A percentile compares a stretch with the other conserved stretches of the same genome.
Evolutionary conservation across 192 early-diverging fungal species (phyloP).

Genomic region (Oehlia diaphana): DNA sequence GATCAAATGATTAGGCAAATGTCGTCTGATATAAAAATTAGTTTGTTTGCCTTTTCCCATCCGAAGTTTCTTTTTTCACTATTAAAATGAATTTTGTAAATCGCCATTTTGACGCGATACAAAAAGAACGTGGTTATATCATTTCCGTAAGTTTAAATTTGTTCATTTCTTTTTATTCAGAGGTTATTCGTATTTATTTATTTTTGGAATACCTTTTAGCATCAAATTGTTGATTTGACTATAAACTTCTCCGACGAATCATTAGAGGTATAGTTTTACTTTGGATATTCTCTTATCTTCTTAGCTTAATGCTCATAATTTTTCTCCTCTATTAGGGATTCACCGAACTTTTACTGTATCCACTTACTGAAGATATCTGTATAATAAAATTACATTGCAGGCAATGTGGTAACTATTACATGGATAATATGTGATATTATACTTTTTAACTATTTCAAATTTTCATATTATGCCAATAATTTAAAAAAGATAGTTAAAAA

Average conservation of each 20-base stretch:
- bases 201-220: not conserved
- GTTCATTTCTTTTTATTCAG: too few relatives aligned
- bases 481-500: not conserved
- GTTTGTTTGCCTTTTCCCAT: too few relatives aligned
- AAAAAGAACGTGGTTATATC: not conserved
- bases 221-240: not conserved
- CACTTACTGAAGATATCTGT: constrained; percentile 6
- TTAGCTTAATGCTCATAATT: not conserved
- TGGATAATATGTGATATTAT: not conserved
- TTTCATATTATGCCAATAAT: not conserved
- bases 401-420: constrained; percentile 9
- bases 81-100: not conserved
- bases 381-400: constrained; percentile 11
- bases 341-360: not conserved
- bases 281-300: not conserved
- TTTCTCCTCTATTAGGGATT: not conserved
- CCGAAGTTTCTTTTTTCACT: too few relatives aligned
- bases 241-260: not conserved
- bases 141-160: not conserved
- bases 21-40: too few relatives aligned
- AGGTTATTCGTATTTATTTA: too few relatives aligned
- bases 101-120: not conserved
- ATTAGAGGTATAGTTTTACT: not conserved
- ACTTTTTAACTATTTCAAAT: not conserved
- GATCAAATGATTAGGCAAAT: too few relatives aligned